phyloP scores from a whole-genome alignment of 148 eudicot genomes.

The Camellia lanceoleosa region DNA sequence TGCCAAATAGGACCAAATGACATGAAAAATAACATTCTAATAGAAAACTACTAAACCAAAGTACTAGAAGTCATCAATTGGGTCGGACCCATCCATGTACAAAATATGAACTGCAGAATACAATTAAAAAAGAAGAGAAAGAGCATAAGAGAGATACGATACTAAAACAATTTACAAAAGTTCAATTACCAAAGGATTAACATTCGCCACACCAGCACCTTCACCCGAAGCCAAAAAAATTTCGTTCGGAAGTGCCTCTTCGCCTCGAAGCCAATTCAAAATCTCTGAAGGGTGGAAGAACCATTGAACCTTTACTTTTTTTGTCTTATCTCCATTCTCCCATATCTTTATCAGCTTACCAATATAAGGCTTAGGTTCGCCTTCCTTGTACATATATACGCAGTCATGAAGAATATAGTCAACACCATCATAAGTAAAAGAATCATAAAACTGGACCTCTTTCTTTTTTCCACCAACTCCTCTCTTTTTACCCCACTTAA shows the following conservation, averaged over 20 bases:
- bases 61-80: neutral
- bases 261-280: constrained; percentile 32
- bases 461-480: constrained; percentile 42
- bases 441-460: constrained; percentile 58
- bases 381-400: constrained; percentile 52
- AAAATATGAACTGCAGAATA: neutral
- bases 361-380: constrained; percentile 48
- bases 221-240: constrained; percentile 62
- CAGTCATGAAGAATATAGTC: constrained; percentile 58
- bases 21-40: neutral
- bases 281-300: constrained; percentile 71
- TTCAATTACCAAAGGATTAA: constrained; percentile 54
- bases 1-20: neutral
- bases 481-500: constrained; percentile 66
- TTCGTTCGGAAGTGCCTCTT: constrained; percentile 40
- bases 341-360: constrained; percentile 68
- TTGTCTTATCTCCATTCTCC: constrained; percentile 35
- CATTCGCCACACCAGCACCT: constrained; percentile 55
- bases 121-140: neutral
- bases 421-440: constrained; percentile 56
- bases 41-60: neutral
- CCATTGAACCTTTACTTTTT: constrained; percentile 65
- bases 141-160: neutral
- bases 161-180: neutral
- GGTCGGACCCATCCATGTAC: neutral